Base-by-base conservation (phyloP, 1,284 basidiomycete species). In the Tremellales sp. region DNA sequence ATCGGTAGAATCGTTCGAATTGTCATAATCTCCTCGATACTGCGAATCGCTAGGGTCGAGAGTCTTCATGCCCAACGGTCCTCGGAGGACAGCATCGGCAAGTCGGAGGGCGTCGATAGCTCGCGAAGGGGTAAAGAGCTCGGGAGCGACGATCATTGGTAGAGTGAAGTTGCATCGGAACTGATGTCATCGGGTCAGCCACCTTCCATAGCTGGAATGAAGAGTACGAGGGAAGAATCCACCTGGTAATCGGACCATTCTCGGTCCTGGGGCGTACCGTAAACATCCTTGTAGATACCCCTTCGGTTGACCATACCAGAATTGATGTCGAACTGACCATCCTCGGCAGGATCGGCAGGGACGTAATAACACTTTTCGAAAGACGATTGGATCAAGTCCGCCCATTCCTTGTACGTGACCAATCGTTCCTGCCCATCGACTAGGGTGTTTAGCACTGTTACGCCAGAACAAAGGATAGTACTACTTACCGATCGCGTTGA, bases 221-320 rank as follows among this genome's bases (percentile, higher is more conserved):
- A n/a, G 3, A 22, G 19, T 7, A 21, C 7, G 23, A 22, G 21
- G 8, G 10, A 17, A 39, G 36, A 21, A 40, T 21, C 42, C 45
- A 68, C 64, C 74, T 97, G 94, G 72, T 98, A 98, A 75, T 98
- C 93, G 6, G 89, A 89, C 86, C 91, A 97, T 73, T 92, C 89
- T 48, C 89, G 82, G 12, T 85, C 86, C 46, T 78, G 67, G 1
- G 89, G 89, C 15, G 92, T 91, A 31, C 91, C 90, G 61, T 87
- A 89, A 4, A 97, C 91, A 65, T 98, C 94, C 78, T 98, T 98
- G 81, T 98, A 98, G 70, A 97, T 94, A 4, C 94, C 94, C 43
- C 94, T 81, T 22, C 90, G 86, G 72, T 92, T 89, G 57, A 97
- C 79, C 27, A 97, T 75, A 25, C 68, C 77, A 1, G 87, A 59